Evolutionary conservation across 169 alveolate genomes (phyloP).

Genomic region (Plasmodium sp.): DNA sequence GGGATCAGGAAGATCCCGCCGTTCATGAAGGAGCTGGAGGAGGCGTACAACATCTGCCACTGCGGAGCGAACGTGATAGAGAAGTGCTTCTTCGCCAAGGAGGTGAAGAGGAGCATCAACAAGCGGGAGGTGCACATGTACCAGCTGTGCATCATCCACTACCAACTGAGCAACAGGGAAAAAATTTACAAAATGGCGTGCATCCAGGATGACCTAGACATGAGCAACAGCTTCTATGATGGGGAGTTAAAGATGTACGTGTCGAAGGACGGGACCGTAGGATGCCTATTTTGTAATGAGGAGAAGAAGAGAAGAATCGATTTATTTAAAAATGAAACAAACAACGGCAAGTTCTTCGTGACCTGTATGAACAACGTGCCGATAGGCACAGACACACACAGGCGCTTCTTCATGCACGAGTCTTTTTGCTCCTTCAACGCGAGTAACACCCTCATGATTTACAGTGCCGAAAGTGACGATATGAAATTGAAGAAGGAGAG

Average conservation of each 20-base stretch:
- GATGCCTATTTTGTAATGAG: constrained; percentile 49
- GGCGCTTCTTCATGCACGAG: constrained; percentile 29
- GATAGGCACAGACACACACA: constrained; percentile 33
- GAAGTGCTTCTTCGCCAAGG: constrained; percentile 38
- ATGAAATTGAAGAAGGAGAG: constrained; percentile 17
- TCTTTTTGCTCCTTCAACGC: constrained; percentile 62
- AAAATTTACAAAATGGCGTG: constrained; percentile 61
- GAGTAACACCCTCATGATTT: constrained; percentile 38
- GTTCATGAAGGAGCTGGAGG: constrained; percentile 66
- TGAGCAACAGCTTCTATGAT: constrained; percentile 51
- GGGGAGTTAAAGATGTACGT: constrained; percentile 58
- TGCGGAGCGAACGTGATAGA: constrained; percentile 58
- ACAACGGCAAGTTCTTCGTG: constrained; percentile 10
- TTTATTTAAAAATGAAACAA: constrained; percentile 38
- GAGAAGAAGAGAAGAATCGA: constrained; percentile 57
- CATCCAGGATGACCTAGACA: constrained; percentile 38
- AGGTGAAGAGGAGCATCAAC: constrained; percentile 9
- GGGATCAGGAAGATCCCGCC: constrained; percentile 67
- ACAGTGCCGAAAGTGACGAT: constrained; percentile 70
- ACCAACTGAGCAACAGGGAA: constrained; percentile 59
- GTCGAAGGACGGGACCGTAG: constrained; percentile 58
- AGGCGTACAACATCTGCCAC: constrained; percentile 39
- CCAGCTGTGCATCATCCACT: constrained; percentile 58
- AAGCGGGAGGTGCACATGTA: constrained; percentile 13
- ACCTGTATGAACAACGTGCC: constrained; percentile 37